phyloP scores from a whole-genome alignment of 768 basidiomycete species.

The Tulasnella sp. region DNA sequence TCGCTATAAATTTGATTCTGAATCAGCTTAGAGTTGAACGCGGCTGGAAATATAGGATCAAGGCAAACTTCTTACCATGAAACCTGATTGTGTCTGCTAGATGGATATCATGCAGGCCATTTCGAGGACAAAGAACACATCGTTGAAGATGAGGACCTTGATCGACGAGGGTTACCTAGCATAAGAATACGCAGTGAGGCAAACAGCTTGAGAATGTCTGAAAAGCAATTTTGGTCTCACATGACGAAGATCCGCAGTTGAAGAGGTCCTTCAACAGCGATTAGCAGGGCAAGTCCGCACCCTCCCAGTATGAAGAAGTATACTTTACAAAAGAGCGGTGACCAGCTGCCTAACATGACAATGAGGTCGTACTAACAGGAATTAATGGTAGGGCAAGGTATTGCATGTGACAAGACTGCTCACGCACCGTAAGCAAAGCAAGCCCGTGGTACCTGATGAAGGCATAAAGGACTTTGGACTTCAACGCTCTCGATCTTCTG shows the following conservation, averaged over 20 bases:
- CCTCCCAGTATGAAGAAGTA: constrained; percentile 7
- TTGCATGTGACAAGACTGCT: no score
- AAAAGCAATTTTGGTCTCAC: not conserved
- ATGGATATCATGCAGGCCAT: not conserved
- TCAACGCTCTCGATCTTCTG: not conserved
- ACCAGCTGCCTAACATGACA: not conserved
- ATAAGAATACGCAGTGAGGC: not conserved
- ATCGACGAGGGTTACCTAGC: not conserved
- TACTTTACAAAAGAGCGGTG: not conserved
- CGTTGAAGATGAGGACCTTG: not conserved
- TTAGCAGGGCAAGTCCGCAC: not conserved
- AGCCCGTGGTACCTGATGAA: not conserved
- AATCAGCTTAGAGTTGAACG: not conserved
- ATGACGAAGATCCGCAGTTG: not conserved
- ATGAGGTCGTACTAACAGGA: no score
- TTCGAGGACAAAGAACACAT: not conserved
- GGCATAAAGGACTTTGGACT: not conserved
- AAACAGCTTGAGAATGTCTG: not conserved
- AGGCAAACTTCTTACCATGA: not conserved
- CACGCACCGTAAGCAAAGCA: not conserved
- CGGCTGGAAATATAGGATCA: not conserved
- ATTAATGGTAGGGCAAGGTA: not conserved
- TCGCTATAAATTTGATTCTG: not conserved
- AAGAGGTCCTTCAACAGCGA: not conserved
- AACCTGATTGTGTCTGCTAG: not conserved